phyloP scores from a whole-genome alignment of 441 rosid species.

The Croton laevigatus region DNA sequence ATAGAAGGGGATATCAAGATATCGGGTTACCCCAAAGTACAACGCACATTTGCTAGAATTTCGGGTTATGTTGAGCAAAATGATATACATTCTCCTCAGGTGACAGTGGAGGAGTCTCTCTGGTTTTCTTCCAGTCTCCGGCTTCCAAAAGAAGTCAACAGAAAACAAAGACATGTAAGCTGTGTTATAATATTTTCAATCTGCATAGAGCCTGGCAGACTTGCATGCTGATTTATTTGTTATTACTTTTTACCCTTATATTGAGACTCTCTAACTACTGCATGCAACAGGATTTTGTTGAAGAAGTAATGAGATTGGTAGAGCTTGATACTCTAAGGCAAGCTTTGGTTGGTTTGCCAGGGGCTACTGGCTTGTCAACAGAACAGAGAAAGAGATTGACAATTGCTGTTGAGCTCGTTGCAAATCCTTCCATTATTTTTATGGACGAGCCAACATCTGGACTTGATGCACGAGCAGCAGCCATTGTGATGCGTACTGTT shows the following conservation, averaged over 20 bases:
- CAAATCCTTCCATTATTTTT: constrained; percentile 90
- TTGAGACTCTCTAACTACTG: constrained; percentile 12
- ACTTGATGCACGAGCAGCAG: constrained; percentile 97
- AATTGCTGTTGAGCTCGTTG: constrained; percentile 95
- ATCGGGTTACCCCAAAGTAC: constrained; percentile 80
- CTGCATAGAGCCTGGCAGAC: background rate
- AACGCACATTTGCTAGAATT: constrained; percentile 78
- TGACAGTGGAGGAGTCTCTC: constrained; percentile 89
- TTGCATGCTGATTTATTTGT: constrained; percentile 5
- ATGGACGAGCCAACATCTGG: constrained; percentile 99
- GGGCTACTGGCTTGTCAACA: constrained; percentile 80
- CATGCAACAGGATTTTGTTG: constrained; percentile 75
- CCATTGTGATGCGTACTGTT: constrained; percentile 95
- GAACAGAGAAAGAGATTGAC: constrained; percentile 94
- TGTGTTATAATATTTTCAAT: background rate
- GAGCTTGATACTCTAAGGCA: constrained; percentile 72
- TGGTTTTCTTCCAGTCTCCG: constrained; percentile 84
- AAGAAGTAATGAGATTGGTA: constrained; percentile 89
- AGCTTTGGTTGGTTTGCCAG: constrained; percentile 87
- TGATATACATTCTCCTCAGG: constrained; percentile 97
- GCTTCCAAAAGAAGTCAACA: constrained; percentile 76
- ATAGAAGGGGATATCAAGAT: constrained; percentile 82
- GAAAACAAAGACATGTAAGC: constrained; percentile 60
- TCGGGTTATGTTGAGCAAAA: constrained; percentile 97
- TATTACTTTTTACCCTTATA: background rate